These are phyloP conservation scores for Trichophyton schoenleinii DNA, from an alignment of 2,329 filamentous ascomycete species.

Conservation along the genomic window DNA sequence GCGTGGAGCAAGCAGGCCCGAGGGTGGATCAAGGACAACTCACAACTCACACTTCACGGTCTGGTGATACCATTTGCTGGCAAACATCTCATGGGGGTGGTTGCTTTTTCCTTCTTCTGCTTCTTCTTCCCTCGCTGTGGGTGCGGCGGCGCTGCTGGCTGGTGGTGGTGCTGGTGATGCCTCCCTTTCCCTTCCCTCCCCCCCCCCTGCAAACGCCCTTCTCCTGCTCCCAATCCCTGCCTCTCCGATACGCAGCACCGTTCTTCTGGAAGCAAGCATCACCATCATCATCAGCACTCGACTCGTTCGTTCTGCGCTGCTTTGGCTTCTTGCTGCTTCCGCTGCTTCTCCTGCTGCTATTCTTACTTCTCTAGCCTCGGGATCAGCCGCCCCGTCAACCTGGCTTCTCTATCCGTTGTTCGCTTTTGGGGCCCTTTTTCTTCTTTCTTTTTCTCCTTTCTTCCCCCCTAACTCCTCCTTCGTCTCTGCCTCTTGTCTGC, in stretches of 20 bases:
- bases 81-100: neutral
- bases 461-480: neutral
- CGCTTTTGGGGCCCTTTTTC: neutral
- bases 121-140: neutral
- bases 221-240: neutral
- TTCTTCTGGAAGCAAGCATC: neutral
- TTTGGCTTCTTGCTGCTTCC: neutral
- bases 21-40: constrained; percentile 2
- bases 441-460: neutral
- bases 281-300: neutral
- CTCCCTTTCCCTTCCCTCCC: too few species aligned
- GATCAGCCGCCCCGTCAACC: constrained; percentile 1
- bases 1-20: neutral
- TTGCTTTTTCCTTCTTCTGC: neutral
- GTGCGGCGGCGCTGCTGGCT: too few species aligned
- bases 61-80: constrained; percentile 2
- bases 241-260: neutral
- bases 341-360: neutral
- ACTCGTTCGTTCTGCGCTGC: neutral
- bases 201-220: neutral
- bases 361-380: constrained; percentile 1
- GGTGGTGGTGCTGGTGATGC: neutral
- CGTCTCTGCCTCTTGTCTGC: too few species aligned
- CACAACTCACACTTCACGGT: neutral
- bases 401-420: neutral